Conservation (phyloP, 2,329 filamentous ascomycete species). For the Pyrenophora tritici-repentis region DNA sequence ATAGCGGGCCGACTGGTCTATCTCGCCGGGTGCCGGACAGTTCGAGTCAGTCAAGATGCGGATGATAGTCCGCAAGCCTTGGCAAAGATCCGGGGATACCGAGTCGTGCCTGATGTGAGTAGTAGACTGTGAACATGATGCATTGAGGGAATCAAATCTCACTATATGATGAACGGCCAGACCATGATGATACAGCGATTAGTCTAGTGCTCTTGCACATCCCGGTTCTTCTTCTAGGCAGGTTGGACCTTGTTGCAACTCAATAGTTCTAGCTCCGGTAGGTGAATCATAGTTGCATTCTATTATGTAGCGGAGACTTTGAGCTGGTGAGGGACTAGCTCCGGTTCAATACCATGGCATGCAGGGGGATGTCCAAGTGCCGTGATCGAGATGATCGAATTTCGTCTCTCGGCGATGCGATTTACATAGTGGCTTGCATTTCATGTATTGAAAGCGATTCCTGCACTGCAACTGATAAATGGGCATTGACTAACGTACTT, state of each 20-base stretch:
- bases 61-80: background rate
- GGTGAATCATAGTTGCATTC: background rate
- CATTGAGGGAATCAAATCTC: too few species aligned
- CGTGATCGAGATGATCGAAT: too few species aligned
- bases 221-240: background rate
- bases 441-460: too few species aligned
- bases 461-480: too few species aligned
- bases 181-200: too few species aligned
- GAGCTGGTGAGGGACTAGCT: background rate
- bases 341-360: background rate
- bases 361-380: background rate
- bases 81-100: too few species aligned
- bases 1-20: background rate
- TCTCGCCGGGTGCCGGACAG: background rate
- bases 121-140: background rate
- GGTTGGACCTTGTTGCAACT: background rate
- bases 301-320: constrained; percentile 1
- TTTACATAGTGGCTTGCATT: too few species aligned
- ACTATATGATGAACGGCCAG: too few species aligned
- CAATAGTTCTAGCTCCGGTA: constrained; percentile 1
- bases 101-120: background rate
- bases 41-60: background rate
- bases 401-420: too few species aligned
- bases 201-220: too few species aligned
- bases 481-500: too few species aligned